Conservation (phyloP, 345 rosid genomes). For the Eucalyptus sp. region DNA sequence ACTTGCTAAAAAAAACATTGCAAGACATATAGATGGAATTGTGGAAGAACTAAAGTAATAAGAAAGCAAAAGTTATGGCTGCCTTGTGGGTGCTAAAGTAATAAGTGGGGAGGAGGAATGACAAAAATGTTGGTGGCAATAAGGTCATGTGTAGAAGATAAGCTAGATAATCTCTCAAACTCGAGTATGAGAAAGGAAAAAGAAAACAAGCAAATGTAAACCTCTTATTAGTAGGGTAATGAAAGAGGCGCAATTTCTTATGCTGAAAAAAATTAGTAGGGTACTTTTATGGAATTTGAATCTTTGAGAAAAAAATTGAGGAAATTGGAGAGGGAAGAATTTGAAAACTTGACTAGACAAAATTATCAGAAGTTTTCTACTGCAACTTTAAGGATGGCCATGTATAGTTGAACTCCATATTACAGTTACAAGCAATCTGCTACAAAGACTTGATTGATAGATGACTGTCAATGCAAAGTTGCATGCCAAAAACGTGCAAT, state of each 20-base stretch:
- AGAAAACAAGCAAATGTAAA: neutral
- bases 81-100: neutral
- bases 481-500: neutral
- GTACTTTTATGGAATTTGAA: neutral
- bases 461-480: neutral
- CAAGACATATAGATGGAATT: neutral
- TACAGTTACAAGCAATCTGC: neutral
- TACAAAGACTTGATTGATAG: neutral
- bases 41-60: neutral
- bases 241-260: neutral
- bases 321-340: neutral
- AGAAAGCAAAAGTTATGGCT: neutral
- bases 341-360: neutral
- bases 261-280: neutral
- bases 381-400: neutral
- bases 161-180: neutral
- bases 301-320: neutral
- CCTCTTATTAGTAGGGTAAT: neutral
- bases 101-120: neutral
- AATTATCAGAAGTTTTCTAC: neutral
- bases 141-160: neutral
- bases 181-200: neutral
- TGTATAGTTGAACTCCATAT: neutral
- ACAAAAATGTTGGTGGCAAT: neutral
- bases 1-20: neutral